phyloP scores from a whole-genome alignment of 306 rosid genomes.

The Lathyrus aphaca region DNA sequence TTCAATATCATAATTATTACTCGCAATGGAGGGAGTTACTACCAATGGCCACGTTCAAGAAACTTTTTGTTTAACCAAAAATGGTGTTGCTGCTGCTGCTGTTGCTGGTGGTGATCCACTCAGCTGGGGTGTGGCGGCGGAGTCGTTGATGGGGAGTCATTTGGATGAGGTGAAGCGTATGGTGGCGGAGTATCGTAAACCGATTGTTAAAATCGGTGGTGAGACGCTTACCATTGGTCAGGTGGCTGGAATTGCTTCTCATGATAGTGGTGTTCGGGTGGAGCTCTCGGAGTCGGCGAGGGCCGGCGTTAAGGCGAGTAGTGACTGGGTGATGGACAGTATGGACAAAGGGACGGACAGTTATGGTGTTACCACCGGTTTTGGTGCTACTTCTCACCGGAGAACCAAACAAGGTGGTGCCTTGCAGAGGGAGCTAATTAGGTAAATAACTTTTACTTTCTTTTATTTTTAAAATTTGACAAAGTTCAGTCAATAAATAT shows the following conservation, averaged over 20 bases:
- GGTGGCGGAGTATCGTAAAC: conserved; percentile 74
- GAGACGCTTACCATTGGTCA: conserved; percentile 69
- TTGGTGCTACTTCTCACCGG: conserved; percentile 89
- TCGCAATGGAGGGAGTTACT: conserved; percentile 44
- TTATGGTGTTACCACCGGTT: conserved; percentile 95
- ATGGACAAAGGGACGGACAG: conserved; percentile 75
- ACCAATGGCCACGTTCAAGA: conserved; percentile 32
- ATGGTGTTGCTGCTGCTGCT: too few relatives aligned
- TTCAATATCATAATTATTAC: not conserved
- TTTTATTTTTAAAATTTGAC: too few relatives aligned
- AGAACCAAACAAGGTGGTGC: conserved; percentile 94
- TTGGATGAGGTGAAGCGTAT: conserved; percentile 88
- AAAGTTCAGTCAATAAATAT: too few relatives aligned
- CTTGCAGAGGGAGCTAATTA: conserved; percentile 78
- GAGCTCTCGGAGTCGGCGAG: conserved; percentile 69
- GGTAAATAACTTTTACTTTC: conserved; percentile 42
- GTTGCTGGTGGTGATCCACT: conserved; percentile 52
- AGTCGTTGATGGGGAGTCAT: conserved; percentile 68
- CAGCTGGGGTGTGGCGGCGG: conserved; percentile 71
- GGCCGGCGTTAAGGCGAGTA: conserved; percentile 85
- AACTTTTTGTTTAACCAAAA: conserved; percentile 39
- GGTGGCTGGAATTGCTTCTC: conserved; percentile 75
- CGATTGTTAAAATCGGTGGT: conserved; percentile 69
- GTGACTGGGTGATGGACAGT: conserved; percentile 92
- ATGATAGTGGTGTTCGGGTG: conserved; percentile 51